A percentile compares a stretch with the other conserved stretches of the same genome.
Evolutionary conservation across 441 rosid species (phyloP).

Genomic region (Pelargonium citronellum): DNA sequence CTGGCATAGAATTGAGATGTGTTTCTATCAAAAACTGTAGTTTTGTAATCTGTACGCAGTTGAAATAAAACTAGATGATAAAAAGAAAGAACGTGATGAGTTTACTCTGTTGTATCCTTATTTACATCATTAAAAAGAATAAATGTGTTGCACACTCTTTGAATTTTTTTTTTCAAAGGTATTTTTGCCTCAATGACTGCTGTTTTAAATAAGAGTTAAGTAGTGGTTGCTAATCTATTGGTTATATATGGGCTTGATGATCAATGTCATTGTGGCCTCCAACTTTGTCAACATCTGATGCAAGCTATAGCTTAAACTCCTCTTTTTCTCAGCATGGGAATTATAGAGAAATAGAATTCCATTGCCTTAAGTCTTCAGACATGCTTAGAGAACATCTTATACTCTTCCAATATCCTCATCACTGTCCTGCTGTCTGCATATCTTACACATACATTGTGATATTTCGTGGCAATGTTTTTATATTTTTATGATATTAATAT

Average conservation of each 20-base stretch:
- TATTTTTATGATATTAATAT: neutral
- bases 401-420: neutral
- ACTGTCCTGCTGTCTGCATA: neutral
- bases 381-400: neutral
- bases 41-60: neutral
- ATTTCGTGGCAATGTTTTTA: neutral
- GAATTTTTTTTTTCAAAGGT: neutral
- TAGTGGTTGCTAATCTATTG: neutral
- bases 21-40: neutral
- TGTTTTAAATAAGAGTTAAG: constrained; percentile 1
- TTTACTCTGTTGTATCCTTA: neutral
- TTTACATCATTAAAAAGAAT: constrained; percentile 5
- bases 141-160: neutral
- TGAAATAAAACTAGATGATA: neutral
- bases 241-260: neutral
- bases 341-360: neutral
- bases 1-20: neutral
- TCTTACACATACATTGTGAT: neutral
- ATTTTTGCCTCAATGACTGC: neutral
- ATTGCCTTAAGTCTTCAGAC: neutral
- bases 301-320: neutral
- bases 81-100: neutral
- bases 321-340: neutral
- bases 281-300: neutral
- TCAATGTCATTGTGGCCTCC: neutral